Conservation (phyloP, 176 grass and related monocot species). For the Oryza australiensis region DNA sequence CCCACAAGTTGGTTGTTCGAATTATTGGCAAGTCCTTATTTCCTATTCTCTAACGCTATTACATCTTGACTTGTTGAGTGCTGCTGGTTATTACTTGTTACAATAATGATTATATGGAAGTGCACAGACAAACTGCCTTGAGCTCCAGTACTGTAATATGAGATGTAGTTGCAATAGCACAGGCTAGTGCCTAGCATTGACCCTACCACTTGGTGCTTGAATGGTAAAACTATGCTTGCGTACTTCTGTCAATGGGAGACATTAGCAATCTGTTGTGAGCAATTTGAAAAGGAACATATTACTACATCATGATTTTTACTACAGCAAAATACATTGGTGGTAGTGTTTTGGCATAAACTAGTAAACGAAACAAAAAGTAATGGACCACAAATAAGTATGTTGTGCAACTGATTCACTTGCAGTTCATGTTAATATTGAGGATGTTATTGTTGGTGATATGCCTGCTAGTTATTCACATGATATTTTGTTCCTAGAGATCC, state of each 20-base stretch:
- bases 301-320: background rate
- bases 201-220: background rate
- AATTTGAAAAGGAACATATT: background rate
- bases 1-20: constrained; percentile 69
- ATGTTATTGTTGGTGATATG: constrained; percentile 28
- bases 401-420: constrained; percentile 21
- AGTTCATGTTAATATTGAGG: constrained; percentile 22
- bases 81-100: constrained; percentile 27
- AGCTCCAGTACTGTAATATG: constrained; percentile 9
- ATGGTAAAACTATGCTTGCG: constrained; percentile 13
- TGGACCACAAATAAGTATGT: background rate
- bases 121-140: background rate
- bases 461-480: constrained; percentile 6
- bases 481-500: background rate
- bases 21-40: constrained; percentile 58
- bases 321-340: background rate
- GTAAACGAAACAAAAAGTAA: background rate
- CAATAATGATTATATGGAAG: constrained; percentile 4
- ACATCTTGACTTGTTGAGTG: constrained; percentile 4
- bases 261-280: background rate
- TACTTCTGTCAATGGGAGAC: background rate
- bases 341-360: constrained; percentile 19
- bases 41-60: constrained; percentile 31
- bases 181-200: background rate
- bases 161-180: constrained; percentile 10